phyloP scores from a whole-genome alignment of 805 yeast species.

The Candida stauntonica region DNA sequence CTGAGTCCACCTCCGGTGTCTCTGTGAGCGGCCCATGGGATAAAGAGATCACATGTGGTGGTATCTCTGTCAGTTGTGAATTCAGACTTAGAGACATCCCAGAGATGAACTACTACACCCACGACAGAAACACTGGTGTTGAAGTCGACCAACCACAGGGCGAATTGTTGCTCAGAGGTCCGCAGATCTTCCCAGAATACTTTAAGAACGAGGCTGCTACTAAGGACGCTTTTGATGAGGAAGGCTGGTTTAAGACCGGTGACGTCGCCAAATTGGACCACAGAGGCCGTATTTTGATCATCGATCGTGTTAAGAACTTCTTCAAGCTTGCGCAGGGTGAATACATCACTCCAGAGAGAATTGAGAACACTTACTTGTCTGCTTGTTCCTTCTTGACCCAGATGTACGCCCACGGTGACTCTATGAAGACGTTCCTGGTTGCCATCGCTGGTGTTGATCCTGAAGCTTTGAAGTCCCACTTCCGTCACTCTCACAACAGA shows the following conservation, averaged over 20 bases:
- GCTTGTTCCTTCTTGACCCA: slow-evolving; percentile 49
- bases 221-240: slow-evolving; percentile 36
- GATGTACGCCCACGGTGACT: slow-evolving; percentile 60
- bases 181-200: slow-evolving; percentile 49
- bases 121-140: slow-evolving; percentile 28
- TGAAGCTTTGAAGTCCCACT: slow-evolving; percentile 20
- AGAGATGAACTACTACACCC: slow-evolving; percentile 38
- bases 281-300: slow-evolving; percentile 38
- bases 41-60: slow-evolving; percentile 36
- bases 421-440: slow-evolving; percentile 48
- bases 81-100: slow-evolving; percentile 52
- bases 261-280: slow-evolving; percentile 42
- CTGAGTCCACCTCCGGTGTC: slow-evolving; percentile 60
- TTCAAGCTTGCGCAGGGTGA: slow-evolving; percentile 56
- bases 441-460: slow-evolving; percentile 53
- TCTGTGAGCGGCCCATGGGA: slow-evolving; percentile 36
- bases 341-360: slow-evolving; percentile 62
- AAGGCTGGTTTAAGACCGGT: slow-evolving; percentile 58
- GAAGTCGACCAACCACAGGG: slow-evolving; percentile 35
- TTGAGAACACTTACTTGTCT: slow-evolving; percentile 53
- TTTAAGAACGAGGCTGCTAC: slow-evolving; percentile 48
- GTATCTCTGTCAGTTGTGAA: slow-evolving; percentile 49
- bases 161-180: slow-evolving; percentile 54
- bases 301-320: slow-evolving; percentile 64
- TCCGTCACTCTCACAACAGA: slow-evolving; percentile 5